Evolutionary conservation across 768 basidiomycete species (phyloP).

Genomic region (Dacryopinax spathularia): DNA sequence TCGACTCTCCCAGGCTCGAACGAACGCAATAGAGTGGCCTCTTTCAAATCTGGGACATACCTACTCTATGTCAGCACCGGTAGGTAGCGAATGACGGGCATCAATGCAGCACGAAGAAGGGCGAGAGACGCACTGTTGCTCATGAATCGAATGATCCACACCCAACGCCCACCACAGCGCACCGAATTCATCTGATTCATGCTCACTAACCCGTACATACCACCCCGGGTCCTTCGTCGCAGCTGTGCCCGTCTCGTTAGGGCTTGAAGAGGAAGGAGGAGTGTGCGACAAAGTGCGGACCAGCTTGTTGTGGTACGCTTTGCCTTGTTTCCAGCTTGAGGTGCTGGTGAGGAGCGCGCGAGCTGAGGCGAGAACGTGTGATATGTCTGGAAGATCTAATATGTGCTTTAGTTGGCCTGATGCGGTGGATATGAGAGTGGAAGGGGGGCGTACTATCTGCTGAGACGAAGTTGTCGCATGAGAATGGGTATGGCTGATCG

Average conservation of each 20-base stretch:
- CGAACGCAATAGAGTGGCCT: conserved; percentile 43
- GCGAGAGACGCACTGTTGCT: neutral
- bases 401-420: neutral
- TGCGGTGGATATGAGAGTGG: neutral
- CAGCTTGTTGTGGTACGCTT: neutral
- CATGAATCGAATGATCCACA: neutral
- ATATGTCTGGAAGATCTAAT: neutral
- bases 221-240: neutral
- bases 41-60: conserved; percentile 50
- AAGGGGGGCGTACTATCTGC: neutral
- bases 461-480: neutral
- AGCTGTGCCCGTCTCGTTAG: neutral
- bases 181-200: neutral
- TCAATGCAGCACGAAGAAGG: neutral
- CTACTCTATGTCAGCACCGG: too few species aligned
- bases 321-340: neutral
- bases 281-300: too few species aligned
- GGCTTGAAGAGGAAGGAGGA: neutral
- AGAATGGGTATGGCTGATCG: neutral
- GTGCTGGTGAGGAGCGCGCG: neutral
- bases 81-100: neutral
- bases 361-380: neutral
- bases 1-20: conserved; percentile 46
- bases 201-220: neutral
- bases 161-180: neutral